Conservation (phyloP, 2,329 filamentous ascomycete genomes). For the Claviceps quebecensis region DNA sequence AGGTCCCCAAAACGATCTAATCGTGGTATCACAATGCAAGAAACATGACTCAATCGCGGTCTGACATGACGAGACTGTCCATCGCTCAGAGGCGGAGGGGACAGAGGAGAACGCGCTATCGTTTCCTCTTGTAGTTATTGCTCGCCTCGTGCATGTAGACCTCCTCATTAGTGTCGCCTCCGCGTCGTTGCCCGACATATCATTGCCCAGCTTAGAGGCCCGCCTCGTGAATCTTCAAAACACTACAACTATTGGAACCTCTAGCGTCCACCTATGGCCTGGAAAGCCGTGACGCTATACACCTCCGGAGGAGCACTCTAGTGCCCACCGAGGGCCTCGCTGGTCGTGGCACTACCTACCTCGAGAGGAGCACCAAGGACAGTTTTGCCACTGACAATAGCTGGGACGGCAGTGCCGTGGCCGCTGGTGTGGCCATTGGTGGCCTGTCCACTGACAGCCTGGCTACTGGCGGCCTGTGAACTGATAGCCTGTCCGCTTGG, state of each 20-base stretch:
- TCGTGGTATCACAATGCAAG: slow-evolving; percentile 3
- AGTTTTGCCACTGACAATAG: slow-evolving; percentile 5
- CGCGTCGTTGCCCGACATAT: too few species aligned
- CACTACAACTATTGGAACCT: slow-evolving; percentile 4
- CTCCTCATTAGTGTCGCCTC: neutral
- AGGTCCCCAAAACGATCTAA: neutral
- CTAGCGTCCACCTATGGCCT: slow-evolving; percentile 9
- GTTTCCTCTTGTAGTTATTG: neutral
- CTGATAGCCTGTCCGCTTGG: too few species aligned
- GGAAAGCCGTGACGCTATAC: neutral
- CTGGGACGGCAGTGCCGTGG: slow-evolving; percentile 8
- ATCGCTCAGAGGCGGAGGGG: too few species aligned
- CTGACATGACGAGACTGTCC: neutral
- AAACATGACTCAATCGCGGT: neutral
- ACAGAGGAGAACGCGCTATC: too few species aligned
- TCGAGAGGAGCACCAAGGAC: neutral
- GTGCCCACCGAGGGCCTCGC: slow-evolving; percentile 5
- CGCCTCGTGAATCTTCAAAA: slow-evolving; percentile 1
- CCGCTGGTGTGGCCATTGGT: slow-evolving; percentile 10
- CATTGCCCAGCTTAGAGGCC: neutral
- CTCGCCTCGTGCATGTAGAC: neutral
- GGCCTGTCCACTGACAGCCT: neutral
- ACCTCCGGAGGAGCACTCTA: slow-evolving; percentile 4
- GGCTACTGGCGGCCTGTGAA: too few species aligned
- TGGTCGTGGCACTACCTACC: neutral